These are phyloP conservation scores for Omphalotus guepiniiformis DNA, from an alignment of 768 basidiomycete species.

Conservation along the genomic window DNA sequence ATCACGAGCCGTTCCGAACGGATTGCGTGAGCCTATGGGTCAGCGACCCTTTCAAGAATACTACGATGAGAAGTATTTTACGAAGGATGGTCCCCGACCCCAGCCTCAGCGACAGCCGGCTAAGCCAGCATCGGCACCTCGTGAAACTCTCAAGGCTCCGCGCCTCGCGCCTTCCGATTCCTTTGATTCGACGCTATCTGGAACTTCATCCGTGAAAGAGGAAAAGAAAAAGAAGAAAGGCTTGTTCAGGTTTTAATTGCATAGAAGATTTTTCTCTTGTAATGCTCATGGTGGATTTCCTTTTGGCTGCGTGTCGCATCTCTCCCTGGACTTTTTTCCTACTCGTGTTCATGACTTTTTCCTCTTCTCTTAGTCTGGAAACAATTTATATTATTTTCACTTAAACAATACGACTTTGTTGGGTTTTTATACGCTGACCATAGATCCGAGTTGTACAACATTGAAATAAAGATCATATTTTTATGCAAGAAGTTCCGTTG, in stretches of 20 bases:
- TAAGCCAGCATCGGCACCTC: constrained; percentile 16
- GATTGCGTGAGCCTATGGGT: constrained; percentile 46
- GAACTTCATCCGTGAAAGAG: constrained; percentile 33
- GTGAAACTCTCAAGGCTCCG: constrained; percentile 26
- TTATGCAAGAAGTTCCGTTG: no score
- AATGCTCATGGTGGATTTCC: no score
- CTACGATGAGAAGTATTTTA: constrained; percentile 78
- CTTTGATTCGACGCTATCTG: constrained; percentile 40
- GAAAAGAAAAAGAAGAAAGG: constrained; percentile 76
- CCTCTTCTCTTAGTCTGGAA: no score
- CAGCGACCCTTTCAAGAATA: constrained; percentile 64
- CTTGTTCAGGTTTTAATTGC: constrained; percentile 57
- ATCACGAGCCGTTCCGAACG: constrained; percentile 67
- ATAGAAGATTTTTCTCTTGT: no score
- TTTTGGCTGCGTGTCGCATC: no score
- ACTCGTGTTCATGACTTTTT: no score
- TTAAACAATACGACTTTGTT: no score
- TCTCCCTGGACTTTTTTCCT: no score
- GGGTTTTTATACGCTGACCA: no score
- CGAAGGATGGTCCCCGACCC: constrained; percentile 51
- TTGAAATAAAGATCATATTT: no score
- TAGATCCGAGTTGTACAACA: no score
- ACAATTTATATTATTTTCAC: no score
- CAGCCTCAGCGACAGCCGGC: constrained; percentile 27
- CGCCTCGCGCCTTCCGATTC: constrained; percentile 55